phyloP scores from a whole-genome alignment of 257 asterid species.

The Buddleja alternifolia region DNA sequence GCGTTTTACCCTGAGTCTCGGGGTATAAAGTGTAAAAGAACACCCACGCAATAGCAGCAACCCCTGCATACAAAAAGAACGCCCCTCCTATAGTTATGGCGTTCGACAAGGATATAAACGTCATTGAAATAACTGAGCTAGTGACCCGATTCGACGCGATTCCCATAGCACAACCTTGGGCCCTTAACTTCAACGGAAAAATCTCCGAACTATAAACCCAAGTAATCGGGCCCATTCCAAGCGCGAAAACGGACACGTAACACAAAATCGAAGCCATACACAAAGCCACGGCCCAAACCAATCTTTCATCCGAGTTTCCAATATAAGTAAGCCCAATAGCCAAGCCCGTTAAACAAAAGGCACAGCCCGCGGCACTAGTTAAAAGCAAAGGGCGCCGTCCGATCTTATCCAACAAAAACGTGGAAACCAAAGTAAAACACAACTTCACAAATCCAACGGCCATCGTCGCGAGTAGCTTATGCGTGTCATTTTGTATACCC shows the following conservation, averaged over 20 bases:
- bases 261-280: conserved; percentile 22
- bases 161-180: conserved; percentile 41
- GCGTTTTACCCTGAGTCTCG: conserved; percentile 67
- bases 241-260: conserved; percentile 32
- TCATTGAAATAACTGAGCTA: conserved; percentile 37
- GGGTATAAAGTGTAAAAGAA: conserved; percentile 60
- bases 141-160: conserved; percentile 34
- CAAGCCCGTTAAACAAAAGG: conserved; percentile 22
- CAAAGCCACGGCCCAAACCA: conserved; percentile 37
- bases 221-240: conserved; percentile 43
- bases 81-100: conserved; percentile 60
- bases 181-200: conserved; percentile 34
- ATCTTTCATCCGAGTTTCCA: conserved; percentile 11
- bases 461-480: conserved; percentile 30
- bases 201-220: conserved; percentile 47
- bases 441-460: conserved; percentile 34
- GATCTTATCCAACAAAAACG: conserved; percentile 27
- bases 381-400: conserved; percentile 33
- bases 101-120: conserved; percentile 50
- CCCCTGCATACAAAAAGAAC: conserved; percentile 47
- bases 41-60: conserved; percentile 51
- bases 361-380: conserved; percentile 25
- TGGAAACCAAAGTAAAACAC: conserved; percentile 21
- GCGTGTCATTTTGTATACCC: conserved; percentile 26
- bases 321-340: conserved; percentile 31